These are phyloP conservation scores for Bonia amplexicaulis DNA, from an alignment of 176 grass and related monocot genomes.

Conservation along the genomic window DNA sequence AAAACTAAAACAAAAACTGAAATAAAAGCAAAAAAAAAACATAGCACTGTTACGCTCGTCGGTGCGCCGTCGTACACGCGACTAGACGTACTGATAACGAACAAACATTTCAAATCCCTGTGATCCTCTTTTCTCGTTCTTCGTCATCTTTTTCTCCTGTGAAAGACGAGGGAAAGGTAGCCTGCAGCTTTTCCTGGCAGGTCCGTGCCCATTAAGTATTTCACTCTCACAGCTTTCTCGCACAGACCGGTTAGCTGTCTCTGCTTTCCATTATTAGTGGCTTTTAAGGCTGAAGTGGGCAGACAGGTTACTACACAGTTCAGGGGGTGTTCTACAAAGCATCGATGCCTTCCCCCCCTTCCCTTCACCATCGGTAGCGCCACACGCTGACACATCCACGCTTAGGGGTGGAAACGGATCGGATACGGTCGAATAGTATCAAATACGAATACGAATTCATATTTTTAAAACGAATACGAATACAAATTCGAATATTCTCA, in stretches of 20 bases:
- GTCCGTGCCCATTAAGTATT: not conserved
- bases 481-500: no score
- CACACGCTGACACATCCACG: not conserved
- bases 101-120: no score
- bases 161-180: not conserved
- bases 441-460: no score
- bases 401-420: no score
- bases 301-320: not conserved
- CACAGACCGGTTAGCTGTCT: not conserved
- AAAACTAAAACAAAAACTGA: no score
- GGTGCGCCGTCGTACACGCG: no score
- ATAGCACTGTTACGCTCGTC: no score
- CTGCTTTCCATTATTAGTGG: not conserved
- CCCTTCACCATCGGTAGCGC: not conserved
- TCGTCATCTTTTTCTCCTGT: not conserved
- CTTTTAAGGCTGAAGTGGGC: not conserved
- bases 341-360: not conserved
- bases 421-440: no score
- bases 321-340: not conserved
- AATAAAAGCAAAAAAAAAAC: no score
- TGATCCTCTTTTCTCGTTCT: no score
- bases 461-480: no score
- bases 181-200: not conserved
- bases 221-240: not conserved
- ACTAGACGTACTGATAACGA: no score